phyloP scores from a whole-genome alignment of 2,329 filamentous ascomycete species.

The Venturiaceae sp. region DNA sequence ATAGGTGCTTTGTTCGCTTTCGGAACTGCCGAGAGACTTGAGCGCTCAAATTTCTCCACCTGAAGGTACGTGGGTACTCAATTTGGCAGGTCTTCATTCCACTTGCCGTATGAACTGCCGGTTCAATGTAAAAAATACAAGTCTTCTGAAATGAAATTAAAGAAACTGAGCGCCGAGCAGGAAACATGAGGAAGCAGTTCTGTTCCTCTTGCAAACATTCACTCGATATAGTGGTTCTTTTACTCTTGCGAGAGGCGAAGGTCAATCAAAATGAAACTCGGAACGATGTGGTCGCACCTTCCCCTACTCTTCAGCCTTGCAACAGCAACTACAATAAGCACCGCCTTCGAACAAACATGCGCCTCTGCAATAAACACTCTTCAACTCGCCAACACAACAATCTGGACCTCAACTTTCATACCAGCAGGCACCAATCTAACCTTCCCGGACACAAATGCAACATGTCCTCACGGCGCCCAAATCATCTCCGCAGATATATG shows the following conservation, averaged over 20 bases:
- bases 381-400: background rate
- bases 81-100: background rate
- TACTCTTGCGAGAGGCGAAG: no score
- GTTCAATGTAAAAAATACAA: background rate
- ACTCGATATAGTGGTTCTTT: no score
- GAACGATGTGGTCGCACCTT: background rate
- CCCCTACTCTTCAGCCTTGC: background rate
- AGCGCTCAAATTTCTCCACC: no score
- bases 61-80: background rate
- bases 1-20: background rate
- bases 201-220: no score
- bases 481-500: constrained; percentile 27
- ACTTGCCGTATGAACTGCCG: background rate
- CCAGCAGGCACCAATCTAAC: background rate
- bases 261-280: background rate
- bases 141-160: background rate
- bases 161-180: background rate
- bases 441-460: constrained; percentile 15
- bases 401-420: background rate
- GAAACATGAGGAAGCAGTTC: no score
- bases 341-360: background rate
- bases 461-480: constrained; percentile 25
- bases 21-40: background rate
- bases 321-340: background rate
- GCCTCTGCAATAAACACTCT: background rate